Evolutionary conservation across 1,139 yeast genomes (phyloP).

Genomic region (Meyerozyma carpophila): DNA sequence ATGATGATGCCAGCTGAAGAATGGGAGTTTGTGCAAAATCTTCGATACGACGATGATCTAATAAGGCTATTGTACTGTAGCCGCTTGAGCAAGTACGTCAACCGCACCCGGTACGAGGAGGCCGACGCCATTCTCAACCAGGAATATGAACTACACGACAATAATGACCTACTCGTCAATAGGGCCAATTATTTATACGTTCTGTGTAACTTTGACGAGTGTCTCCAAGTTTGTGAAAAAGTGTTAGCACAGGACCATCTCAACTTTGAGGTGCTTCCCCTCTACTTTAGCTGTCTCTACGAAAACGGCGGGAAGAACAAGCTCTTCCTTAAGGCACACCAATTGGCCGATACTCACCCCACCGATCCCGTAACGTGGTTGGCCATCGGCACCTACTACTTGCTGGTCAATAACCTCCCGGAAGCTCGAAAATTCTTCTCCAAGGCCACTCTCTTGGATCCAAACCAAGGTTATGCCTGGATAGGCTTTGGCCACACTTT

Average conservation of each 20-base stretch:
- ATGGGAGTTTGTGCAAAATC: conserved; percentile 66
- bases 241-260: conserved; percentile 60
- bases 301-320: conserved; percentile 83
- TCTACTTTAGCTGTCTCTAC: conserved; percentile 77
- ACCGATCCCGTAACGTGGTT: conserved; percentile 84
- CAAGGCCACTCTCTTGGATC: conserved; percentile 83
- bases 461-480: conserved; percentile 96
- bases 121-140: conserved; percentile 64
- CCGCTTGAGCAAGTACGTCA: conserved; percentile 67
- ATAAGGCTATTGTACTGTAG: conserved; percentile 72
- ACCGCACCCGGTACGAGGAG: conserved; percentile 54
- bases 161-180: conserved; percentile 64
- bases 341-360: conserved; percentile 81
- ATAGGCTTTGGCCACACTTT: conserved; percentile 97
- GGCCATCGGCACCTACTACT: conserved; percentile 86
- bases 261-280: conserved; percentile 71
- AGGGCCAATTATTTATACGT: conserved; percentile 69
- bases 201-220: conserved; percentile 76
- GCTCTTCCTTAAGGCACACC: conserved; percentile 76
- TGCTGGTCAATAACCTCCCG: conserved; percentile 63
- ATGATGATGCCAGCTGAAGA: conserved; percentile 82
- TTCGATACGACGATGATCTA: conserved; percentile 79
- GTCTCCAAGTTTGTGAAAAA: conserved; percentile 68
- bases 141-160: conserved; percentile 65
- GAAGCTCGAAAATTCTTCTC: conserved; percentile 88